Conservation (phyloP, 495 filamentous ascomycete genomes). For the Diplogelasinospora grovesii region DNA sequence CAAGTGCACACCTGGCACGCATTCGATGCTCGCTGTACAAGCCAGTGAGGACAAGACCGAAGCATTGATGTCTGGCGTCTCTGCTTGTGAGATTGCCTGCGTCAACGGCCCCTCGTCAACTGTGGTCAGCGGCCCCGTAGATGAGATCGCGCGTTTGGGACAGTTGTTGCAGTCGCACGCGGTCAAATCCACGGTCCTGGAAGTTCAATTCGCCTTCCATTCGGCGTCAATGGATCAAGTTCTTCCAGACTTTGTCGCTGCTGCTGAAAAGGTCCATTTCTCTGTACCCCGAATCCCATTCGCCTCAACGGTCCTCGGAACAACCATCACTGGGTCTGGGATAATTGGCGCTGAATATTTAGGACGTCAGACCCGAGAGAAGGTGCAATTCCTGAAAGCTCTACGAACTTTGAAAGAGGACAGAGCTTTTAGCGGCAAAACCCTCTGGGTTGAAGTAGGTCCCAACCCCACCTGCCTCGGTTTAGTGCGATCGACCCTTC, state of each 20-base stretch:
- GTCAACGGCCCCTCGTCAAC: slow-evolving; percentile 42
- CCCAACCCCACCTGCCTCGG: slow-evolving; percentile 4
- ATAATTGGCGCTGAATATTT: slow-evolving; percentile 32
- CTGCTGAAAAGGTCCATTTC: slow-evolving; percentile 47
- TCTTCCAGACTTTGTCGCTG: slow-evolving; percentile 42
- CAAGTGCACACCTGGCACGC: slow-evolving; percentile 53
- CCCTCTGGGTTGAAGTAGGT: slow-evolving; percentile 7
- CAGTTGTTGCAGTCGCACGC: slow-evolving; percentile 40
- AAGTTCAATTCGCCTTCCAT: slow-evolving; percentile 53
- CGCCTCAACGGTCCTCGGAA: slow-evolving; percentile 52
- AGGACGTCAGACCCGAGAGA: not conserved
- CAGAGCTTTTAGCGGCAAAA: too few relatives aligned
- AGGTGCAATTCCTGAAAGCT: slow-evolving; percentile 2
- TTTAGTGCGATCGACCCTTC: not conserved
- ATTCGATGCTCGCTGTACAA: slow-evolving; percentile 48
- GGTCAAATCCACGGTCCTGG: slow-evolving; percentile 46
- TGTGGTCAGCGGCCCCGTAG: slow-evolving; percentile 40
- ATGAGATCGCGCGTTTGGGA: slow-evolving; percentile 43
- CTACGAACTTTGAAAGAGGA: not conserved
- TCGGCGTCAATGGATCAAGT: slow-evolving; percentile 58
- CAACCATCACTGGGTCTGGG: slow-evolving; percentile 37
- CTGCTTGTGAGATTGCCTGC: slow-evolving; percentile 48
- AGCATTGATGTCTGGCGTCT: slow-evolving; percentile 5
- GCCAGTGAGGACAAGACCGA: slow-evolving; percentile 8
- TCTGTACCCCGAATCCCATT: slow-evolving; percentile 40